Base-by-base conservation (phyloP, 768 basidiomycete species). In the Pleurotus citrinopileatus region DNA sequence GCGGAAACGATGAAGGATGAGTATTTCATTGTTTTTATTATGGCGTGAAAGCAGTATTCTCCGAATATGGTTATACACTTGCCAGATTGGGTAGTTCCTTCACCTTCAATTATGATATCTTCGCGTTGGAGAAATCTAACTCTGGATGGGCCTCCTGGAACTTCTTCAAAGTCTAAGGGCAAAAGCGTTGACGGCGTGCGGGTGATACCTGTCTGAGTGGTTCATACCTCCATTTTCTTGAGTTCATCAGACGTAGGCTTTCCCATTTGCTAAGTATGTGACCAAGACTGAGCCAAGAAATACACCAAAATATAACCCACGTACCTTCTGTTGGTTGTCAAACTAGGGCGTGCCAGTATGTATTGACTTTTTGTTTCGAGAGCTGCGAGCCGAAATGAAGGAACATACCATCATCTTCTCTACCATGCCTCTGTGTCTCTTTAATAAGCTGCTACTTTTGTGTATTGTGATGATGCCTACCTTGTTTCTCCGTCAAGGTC, bases 331-430 rank as follows among this genome's bases (percentile, higher is more conserved):
- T 65, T 88, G 86, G 58, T 89, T 88, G 63, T 90, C 88, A 58
- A 87, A 90, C 87, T 89, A 59, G 2, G 43, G 46, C 13, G 42
- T n/a, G 22, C 45, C 27, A n/a, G n/a, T n/a, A n/a, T n/a, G n/a
- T n/a, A n/a, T n/a, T n/a, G n/a, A n/a, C n/a, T n/a, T n/a, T n/a
- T n/a, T n/a, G n/a, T n/a, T n/a, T n/a, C n/a, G n/a, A n/a, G n/a
- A n/a, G n/a, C n/a, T n/a, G n/a, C n/a, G n/a, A n/a, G n/a, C n/a
- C n/a, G n/a, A n/a, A 42, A 42, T 10, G n/a, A 23, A 50, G 13
- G 20, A 22, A 69, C 88, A 61, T 73, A 96, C 96, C 96, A 99
- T 98, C 97, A 99, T 99, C 77, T 99, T 99, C 71, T 99, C 97
- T 3, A 99, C 97, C 91, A 99, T 90, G 2, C 91, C 94, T 60